These are phyloP conservation scores for Scutellaria baicalensis DNA, from an alignment of 257 asterid genomes.

Conservation along the genomic window DNA sequence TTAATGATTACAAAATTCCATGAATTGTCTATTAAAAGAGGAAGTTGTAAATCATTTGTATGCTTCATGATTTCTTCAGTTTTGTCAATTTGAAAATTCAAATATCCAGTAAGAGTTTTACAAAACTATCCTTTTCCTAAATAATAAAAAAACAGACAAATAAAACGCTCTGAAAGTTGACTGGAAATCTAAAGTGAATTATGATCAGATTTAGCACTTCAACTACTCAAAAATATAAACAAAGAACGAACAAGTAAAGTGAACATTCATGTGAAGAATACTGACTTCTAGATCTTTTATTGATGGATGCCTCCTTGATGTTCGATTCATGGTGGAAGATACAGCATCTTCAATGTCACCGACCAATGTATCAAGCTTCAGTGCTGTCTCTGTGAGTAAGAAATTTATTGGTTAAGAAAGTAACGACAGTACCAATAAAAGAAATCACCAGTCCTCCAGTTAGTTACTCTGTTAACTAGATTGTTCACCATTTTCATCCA, in stretches of 20 bases:
- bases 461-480: not conserved
- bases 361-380: conserved; percentile 81
- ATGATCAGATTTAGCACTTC: not conserved
- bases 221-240: not conserved
- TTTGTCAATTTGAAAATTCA: not conserved
- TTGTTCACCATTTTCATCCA: not conserved
- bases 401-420: conserved; percentile 3
- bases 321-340: conserved; percentile 58
- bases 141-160: not conserved
- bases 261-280: conserved; percentile 9
- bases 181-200: not conserved
- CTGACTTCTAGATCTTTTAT: conserved; percentile 60
- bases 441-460: conserved; percentile 1
- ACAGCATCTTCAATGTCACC: conserved; percentile 96
- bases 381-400: conserved; percentile 64
- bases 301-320: conserved; percentile 52
- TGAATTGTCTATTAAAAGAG: too few relatives aligned
- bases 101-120: not conserved
- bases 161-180: not conserved
- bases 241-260: not conserved
- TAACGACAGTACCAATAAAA: conserved; percentile 8
- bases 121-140: not conserved
- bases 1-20: not conserved
- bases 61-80: not conserved
- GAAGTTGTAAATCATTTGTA: too few relatives aligned